Evolutionary conservation across 768 basidiomycete genomes (phyloP), one percentile per base, ranked within the genome.

Genomic region (Pulveroboletus sp.): DNA sequence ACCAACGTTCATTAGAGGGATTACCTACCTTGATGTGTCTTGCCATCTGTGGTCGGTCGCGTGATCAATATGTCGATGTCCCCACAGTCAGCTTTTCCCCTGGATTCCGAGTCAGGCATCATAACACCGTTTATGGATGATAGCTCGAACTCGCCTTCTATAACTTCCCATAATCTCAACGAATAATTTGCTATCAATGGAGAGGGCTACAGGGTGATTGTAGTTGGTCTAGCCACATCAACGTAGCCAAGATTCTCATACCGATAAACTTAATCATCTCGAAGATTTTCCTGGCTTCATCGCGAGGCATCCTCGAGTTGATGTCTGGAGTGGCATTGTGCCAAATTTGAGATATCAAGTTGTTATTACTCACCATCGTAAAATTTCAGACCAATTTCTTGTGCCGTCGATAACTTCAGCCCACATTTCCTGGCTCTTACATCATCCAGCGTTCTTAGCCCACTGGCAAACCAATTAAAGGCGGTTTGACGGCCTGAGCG

Each of bases 131-230:
- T 19, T 19, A 13, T 20, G 25, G n/a, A 42, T 10, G 47, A 40
- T 21, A 2, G 41, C n/a, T 35, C 20, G 8, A 35, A 51, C 36
- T 52, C 59, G 80, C 87, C 90, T 76, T 58, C 94, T 72, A 64
- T 85, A 97, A 54, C 90, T 92, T 1, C 94, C 94, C 94, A 95
- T 94, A 40, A 94, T 85, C 42, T 93, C 84, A 10, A 97, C 68
- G 59, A 79, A 82, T 21, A 94, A 61, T 44, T 79, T 78, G 6
- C 79, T 69, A 59, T 94, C 93, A 27, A 95, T 74, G 2, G 66
- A 68, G 10, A 87, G 73, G 3, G 90, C 92, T 91, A 52, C 5
- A n/a, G 12, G 45, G 36, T 7, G 4, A 33, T 40, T 36, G 55
- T 23, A 39, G 35, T 21, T 17, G 12, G 17, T 6, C 32, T 1